Evolutionary conservation across 495 filamentous ascomycete species (phyloP), one percentile per base, ranked within the genome.

Genomic region (Xylaria grammica): DNA sequence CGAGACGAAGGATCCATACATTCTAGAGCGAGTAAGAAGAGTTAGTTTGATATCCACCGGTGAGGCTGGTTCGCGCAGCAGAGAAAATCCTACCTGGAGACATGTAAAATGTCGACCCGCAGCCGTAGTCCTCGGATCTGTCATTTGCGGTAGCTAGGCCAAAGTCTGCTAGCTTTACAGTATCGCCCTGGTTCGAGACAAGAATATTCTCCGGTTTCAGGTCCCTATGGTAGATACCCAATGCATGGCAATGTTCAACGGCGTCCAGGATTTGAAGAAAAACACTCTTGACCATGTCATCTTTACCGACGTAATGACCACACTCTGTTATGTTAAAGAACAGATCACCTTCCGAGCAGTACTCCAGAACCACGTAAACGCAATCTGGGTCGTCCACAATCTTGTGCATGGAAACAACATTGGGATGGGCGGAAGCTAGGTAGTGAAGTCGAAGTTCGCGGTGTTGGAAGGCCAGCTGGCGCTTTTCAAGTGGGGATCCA

Each of bases 31-130:
- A 60, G 57, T 63, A 63, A 44, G 62, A 70, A 69, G 65, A 38
- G 64, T 74, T 57, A 75, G 71, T 76, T n/a, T 68, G 54, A 63
- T 49, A 3, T 63, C 60, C 40, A 55, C 52, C 63, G 51, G 53
- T 60, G 52, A 42, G 60, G 36, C 60, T 40, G 66, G 24, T 57
- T 45, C 34, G 65, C 67, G 51, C 53, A 42, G 54, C 20, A 30
- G 61, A 52, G 26, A 60, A 64, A 46, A 65, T 77, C 85, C 78
- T 91, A 97, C 95, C 95, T 86, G 95, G 95, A 62, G 90, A 94
- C 96, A 98, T 98, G 81, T 99, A 98, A 75, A 99, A 98, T 15
- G 95, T 98, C 19, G 94, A 97, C 53, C 95, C 95, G 77, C 96
- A 99, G 60, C 96, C 96, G 77, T 96, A 97, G 76, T 99, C 95